Evolutionary conservation across 495 filamentous ascomycete species (phyloP), one percentile per base, ranked within the genome.

Genomic region (Pseudoneurospora amorphoporcata): DNA sequence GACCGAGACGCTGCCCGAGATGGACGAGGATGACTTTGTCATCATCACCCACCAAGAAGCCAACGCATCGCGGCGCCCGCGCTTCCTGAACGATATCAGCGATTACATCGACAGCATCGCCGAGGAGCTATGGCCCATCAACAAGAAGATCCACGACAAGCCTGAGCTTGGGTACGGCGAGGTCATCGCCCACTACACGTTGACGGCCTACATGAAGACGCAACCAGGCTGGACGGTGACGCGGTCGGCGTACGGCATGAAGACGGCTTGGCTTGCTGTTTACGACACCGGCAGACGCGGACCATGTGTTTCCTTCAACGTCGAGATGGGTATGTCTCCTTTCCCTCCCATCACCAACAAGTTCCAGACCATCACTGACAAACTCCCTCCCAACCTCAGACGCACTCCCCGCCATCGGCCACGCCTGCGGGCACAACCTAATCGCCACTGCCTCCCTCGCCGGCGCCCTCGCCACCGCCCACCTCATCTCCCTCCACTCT

Each of bases 381-480:
- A 39, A n/a, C 5, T 0, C 9, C 19, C 45, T 14, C n/a, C 19
- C 19, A 40, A 40, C 19, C 1, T 9, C 43, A 83, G 88, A 89
- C 73, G 87, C 87, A 0, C 81, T 89, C 23, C 88, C 88, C 0
- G 82, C 76, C 3, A 87, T 91, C 43, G 90, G 88, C 42, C 90
- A 92, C 75, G 89, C 89, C 0, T 92, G 89, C 71, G 90, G 90
- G 7, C 90, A 92, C 79, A 92, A 92, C 71, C 86, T 92, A 1
- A 92, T 92, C 72, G 86, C 89, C 7, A 90, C 84, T 0, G 86
- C 86, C 29, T 91, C 89, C 3, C 78, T 91, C 12, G 84, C 87
- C 0, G 90, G 82, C 0, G 89, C 86, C 12, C 76, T 92, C 6
- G 88, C 88, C n/a, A 82, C 88, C 0, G 88, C 84, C 0, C 76